A percentile compares a stretch with the other conserved stretches of the same genome.
phyloP scores from a whole-genome alignment of 1,284 basidiomycete species.

The Coniferiporia sulphurascens region DNA sequence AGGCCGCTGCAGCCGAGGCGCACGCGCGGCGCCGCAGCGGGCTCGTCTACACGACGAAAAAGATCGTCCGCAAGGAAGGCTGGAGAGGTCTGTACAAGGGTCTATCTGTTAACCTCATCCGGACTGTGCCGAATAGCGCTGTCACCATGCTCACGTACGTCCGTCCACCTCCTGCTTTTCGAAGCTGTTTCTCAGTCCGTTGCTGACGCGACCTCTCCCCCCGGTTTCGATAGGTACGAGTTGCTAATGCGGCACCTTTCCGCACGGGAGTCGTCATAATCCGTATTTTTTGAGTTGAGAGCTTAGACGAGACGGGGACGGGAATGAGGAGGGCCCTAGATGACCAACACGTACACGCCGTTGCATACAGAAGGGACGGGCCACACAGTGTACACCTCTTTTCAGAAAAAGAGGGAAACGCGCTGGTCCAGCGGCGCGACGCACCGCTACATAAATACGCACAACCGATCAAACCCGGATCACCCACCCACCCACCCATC shows the following conservation, averaged over 20 bases:
- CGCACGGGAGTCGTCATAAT: constrained; percentile 23
- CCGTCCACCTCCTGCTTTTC: neutral
- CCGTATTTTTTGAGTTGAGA: too few species aligned
- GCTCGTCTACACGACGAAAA: constrained; percentile 65
- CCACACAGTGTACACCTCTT: too few species aligned
- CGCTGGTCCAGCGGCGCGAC: too few species aligned
- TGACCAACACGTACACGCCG: too few species aligned
- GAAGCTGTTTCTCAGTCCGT: neutral
- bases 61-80: constrained; percentile 76
- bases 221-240: constrained; percentile 45
- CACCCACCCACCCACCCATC: too few species aligned
- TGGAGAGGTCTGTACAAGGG: constrained; percentile 88
- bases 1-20: neutral
- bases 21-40: constrained; percentile 45
- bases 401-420: too few species aligned
- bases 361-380: too few species aligned
- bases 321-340: too few species aligned
- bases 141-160: constrained; percentile 93
- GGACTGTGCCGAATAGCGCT: constrained; percentile 91
- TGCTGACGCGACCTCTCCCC: neutral
- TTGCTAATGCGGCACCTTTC: constrained; percentile 61
- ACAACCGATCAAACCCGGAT: neutral
- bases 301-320: too few species aligned
- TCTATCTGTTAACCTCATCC: constrained; percentile 82
- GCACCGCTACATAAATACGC: too few species aligned